phyloP scores from a whole-genome alignment of 352 stramenopile species.

The Globisporangium acanthophoron region DNA sequence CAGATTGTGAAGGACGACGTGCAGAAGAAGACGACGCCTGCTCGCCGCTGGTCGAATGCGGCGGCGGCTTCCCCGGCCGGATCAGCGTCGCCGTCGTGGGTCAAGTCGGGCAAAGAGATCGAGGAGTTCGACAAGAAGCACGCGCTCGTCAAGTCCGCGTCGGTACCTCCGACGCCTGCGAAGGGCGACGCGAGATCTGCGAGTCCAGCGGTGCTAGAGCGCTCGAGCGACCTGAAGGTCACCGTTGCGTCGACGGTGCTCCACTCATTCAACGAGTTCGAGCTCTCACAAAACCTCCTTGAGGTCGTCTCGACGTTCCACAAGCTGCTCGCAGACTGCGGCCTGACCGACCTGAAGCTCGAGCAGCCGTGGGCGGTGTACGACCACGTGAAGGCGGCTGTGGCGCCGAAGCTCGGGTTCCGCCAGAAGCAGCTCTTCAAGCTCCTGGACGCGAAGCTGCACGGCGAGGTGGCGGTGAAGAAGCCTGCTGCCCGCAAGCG shows the following conservation, averaged over 20 bases:
- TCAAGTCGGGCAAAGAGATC: conserved; percentile 29
- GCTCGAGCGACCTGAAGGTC: conserved; percentile 20
- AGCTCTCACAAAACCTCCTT: conserved; percentile 54
- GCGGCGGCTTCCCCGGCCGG: conserved; percentile 9
- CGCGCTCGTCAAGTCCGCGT: conserved; percentile 1
- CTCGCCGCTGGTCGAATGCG: conserved; percentile 37
- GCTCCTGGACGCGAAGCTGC: conserved; percentile 52
- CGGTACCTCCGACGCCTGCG: neutral
- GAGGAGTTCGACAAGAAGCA: conserved; percentile 28
- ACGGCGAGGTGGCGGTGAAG: conserved; percentile 43
- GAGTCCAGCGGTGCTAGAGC: conserved; percentile 22
- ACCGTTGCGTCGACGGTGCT: conserved; percentile 32
- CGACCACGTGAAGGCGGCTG: conserved; percentile 51
- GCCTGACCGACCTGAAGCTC: conserved; percentile 43
- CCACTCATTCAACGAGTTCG: conserved; percentile 61
- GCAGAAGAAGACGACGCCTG: conserved; percentile 32
- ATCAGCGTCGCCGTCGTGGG: conserved; percentile 23
- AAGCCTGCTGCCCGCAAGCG: conserved; percentile 61
- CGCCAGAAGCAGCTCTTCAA: conserved; percentile 77
- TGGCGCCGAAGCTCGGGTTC: conserved; percentile 61
- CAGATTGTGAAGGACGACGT: conserved; percentile 67
- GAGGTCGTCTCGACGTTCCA: conserved; percentile 54
- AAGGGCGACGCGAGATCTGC: neutral
- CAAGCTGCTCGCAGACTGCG: conserved; percentile 45
- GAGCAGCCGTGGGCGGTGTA: conserved; percentile 55